A percentile compares a stretch with the other conserved stretches of the same genome.
phyloP scores from a whole-genome alignment of 1,139 yeast genomes.

The Debaryomycetaceae sp. region DNA sequence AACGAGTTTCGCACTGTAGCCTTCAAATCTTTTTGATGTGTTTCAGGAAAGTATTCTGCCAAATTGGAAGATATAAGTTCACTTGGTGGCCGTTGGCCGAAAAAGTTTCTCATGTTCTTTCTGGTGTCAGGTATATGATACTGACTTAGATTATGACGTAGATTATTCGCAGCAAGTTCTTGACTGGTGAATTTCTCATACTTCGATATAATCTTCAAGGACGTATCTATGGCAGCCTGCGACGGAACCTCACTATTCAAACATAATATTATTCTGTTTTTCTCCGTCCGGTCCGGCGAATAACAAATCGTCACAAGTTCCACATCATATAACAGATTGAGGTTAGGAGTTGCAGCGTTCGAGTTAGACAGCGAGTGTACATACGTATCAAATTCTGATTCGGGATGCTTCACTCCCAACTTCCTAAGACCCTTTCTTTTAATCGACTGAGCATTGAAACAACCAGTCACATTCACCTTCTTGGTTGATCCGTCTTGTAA shows the following conservation, averaged over 20 bases:
- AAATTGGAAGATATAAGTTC: slow-evolving; percentile 87
- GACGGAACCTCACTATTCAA: slow-evolving; percentile 63
- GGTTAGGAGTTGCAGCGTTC: slow-evolving; percentile 18
- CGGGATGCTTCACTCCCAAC: slow-evolving; percentile 46
- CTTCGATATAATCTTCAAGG: slow-evolving; percentile 41
- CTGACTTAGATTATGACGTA: slow-evolving; percentile 17
- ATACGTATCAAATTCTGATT: slow-evolving; percentile 41
- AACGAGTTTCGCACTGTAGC: slow-evolving; percentile 83
- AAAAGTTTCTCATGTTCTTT: slow-evolving; percentile 49
- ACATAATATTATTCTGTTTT: slow-evolving; percentile 70
- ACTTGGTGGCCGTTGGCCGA: slow-evolving; percentile 91
- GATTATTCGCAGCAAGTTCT: slow-evolving; percentile 8
- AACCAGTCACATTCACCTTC: slow-evolving; percentile 71
- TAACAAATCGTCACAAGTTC: slow-evolving; percentile 83
- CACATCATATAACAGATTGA: slow-evolving; percentile 64
- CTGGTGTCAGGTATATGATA: slow-evolving; percentile 23
- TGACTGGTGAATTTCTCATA: slow-evolving; percentile 27
- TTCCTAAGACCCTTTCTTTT: slow-evolving; percentile 67
- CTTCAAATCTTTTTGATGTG: slow-evolving; percentile 67
- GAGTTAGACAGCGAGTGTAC: slow-evolving; percentile 20
- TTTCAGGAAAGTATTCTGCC: slow-evolving; percentile 88
- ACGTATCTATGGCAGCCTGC: slow-evolving; percentile 58
- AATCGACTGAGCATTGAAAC: slow-evolving; percentile 77
- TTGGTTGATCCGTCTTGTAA: slow-evolving; percentile 74
- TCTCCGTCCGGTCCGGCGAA: slow-evolving; percentile 67